A percentile compares a stretch with the other conserved stretches of the same genome.
phyloP scores from a whole-genome alignment of 169 alveolate genomes.

The Plasmodium gallinaceum region DNA sequence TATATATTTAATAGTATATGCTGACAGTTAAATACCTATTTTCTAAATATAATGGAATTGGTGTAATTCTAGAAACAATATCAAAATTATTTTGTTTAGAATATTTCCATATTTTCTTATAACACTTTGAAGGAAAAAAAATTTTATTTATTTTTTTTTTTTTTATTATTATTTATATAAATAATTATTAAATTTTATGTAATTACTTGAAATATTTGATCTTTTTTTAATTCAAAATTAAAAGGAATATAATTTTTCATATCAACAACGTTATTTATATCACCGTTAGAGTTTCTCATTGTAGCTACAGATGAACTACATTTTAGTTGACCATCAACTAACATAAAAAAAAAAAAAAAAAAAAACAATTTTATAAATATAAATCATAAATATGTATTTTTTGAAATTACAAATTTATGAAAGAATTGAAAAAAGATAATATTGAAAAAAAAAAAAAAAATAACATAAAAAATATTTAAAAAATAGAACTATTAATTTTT shows the following conservation, averaged over 20 bases:
- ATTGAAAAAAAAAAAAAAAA: too few species aligned
- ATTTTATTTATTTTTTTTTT: not conserved
- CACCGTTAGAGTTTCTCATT: not conserved
- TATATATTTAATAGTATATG: too few species aligned
- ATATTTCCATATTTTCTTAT: not conserved
- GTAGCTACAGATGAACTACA: not conserved
- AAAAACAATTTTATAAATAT: too few species aligned
- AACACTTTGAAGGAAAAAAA: not conserved
- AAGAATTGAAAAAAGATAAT: not conserved
- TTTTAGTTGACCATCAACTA: not conserved
- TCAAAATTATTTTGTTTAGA: not conserved
- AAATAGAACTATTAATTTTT: not conserved
- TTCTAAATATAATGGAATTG: not conserved
- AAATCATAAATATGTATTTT: too few species aligned
- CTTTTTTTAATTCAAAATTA: conserved; percentile 4
- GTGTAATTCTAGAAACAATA: too few species aligned
- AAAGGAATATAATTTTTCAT: not conserved
- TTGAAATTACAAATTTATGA: too few species aligned
- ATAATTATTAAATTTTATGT: not conserved
- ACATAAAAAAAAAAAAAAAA: not conserved
- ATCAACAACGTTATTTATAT: not conserved
- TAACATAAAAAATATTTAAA: too few species aligned
- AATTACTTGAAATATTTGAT: not conserved
- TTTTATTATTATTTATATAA: not conserved
- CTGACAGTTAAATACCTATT: not conserved